phyloP scores from a whole-genome alignment of 2,329 filamentous ascomycete species.

The Dothistroma septosporum region DNA sequence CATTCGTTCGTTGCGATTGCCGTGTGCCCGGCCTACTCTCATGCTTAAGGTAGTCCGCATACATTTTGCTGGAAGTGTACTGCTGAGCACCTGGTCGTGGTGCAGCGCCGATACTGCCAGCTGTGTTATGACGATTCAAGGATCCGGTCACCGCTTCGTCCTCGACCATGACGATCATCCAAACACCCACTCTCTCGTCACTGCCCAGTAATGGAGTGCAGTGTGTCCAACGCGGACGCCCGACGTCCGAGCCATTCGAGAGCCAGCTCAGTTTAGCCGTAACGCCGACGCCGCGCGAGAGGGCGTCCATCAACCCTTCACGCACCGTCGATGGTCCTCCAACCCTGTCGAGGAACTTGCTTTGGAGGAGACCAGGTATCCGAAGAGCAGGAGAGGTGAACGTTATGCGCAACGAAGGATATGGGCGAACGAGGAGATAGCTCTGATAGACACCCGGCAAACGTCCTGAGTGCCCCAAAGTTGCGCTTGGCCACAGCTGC shows the following conservation, averaged over 20 bases:
- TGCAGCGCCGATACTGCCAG: conserved; percentile 8
- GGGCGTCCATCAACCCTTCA: conserved; percentile 38
- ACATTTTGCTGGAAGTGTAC: conserved; percentile 32
- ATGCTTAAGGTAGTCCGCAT: conserved; percentile 36
- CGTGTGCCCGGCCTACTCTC: conserved; percentile 24
- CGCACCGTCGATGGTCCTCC: conserved; percentile 38
- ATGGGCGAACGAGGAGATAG: conserved; percentile 63
- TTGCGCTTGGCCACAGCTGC: conserved; percentile 32
- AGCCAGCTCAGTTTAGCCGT: conserved; percentile 45
- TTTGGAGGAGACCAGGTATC: conserved; percentile 60
- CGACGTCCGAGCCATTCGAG: conserved; percentile 9
- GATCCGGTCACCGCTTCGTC: conserved; percentile 34
- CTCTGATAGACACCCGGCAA: conserved; percentile 39
- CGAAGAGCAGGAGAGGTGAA: conserved; percentile 66
- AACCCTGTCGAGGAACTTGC: conserved; percentile 43
- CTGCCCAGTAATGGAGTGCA: conserved; percentile 43
- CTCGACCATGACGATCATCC: conserved; percentile 47
- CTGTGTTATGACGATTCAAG: conserved; percentile 16
- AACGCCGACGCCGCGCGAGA: conserved; percentile 38
- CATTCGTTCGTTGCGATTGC: conserved; percentile 11
- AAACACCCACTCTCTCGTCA: conserved; percentile 44
- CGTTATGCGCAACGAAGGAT: conserved; percentile 61
- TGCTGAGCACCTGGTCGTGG: conserved; percentile 12
- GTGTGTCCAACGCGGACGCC: conserved; percentile 41
- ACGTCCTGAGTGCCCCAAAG: conserved; percentile 33